Conservation (phyloP, 1,139 yeast species). For the Lizanozyma gosingica region DNA sequence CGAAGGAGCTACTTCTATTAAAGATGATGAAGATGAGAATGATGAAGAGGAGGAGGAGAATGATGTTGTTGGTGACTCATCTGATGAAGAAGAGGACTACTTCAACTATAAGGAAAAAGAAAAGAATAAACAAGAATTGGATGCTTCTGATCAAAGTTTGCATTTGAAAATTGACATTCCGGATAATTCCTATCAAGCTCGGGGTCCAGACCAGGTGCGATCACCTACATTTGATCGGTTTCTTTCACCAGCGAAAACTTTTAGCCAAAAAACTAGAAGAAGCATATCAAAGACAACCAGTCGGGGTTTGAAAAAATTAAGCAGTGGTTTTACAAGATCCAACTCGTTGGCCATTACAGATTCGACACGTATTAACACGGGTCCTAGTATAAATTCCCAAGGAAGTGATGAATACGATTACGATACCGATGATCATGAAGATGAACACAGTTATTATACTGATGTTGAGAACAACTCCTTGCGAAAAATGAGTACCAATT, state of each 20-base stretch:
- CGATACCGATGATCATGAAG: conserved; percentile 9
- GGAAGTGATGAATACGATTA: conserved; percentile 2
- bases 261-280: neutral
- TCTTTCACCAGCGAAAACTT: neutral
- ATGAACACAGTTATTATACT: conserved; percentile 13
- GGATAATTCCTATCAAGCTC: neutral
- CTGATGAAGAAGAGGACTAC: too few relatives aligned
- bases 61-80: too few relatives aligned
- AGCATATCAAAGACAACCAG: neutral
- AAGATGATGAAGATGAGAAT: conserved; percentile 2
- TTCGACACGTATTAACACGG: neutral
- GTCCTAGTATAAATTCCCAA: neutral
- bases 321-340: neutral
- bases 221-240: neutral
- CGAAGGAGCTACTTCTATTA: neutral
- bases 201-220: neutral
- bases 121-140: neutral
- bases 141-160: neutral
- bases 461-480: conserved; percentile 7
- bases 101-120: neutral
- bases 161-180: neutral
- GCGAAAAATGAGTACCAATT: conserved; percentile 42
- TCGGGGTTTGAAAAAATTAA: neutral
- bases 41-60: neutral
- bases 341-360: neutral